Evolutionary conservation across 352 stramenopile genomes (phyloP).

Genomic region (Ophiocytium majus): DNA sequence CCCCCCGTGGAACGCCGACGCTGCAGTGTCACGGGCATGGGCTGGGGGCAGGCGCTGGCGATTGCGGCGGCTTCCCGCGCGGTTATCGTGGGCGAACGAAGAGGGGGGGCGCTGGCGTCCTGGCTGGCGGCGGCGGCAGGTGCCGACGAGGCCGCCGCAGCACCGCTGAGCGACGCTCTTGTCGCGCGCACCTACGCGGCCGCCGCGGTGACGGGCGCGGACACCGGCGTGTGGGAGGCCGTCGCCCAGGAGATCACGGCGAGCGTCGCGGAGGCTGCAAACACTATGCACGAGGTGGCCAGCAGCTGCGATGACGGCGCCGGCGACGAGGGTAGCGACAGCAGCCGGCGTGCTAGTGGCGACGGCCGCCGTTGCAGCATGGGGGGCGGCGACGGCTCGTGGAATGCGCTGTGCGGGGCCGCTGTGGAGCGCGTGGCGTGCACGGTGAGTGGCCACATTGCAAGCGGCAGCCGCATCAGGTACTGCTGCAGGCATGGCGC

Average conservation of each 20-base stretch:
- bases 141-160: background rate
- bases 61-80: too few species aligned
- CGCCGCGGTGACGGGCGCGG: background rate
- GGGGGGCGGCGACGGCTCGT: too few species aligned
- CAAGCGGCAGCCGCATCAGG: too few species aligned
- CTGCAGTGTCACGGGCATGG: background rate
- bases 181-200: background rate
- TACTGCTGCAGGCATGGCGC: too few species aligned
- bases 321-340: too few species aligned
- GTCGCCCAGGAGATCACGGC: background rate
- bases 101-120: too few species aligned
- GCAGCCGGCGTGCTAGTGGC: too few species aligned
- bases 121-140: background rate
- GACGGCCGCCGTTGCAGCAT: too few species aligned
- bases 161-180: background rate
- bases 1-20: too few species aligned
- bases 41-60: background rate
- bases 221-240: background rate
- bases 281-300: background rate
- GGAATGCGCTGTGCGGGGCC: background rate
- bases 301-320: background rate
- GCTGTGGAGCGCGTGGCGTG: background rate
- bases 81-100: background rate
- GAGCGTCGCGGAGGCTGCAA: background rate
- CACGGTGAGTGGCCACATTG: background rate